A percentile compares a stretch with the other conserved stretches of the same genome.
Evolutionary conservation across 306 rosid genomes (phyloP).

Genomic region (Quercus berberidifolia): DNA sequence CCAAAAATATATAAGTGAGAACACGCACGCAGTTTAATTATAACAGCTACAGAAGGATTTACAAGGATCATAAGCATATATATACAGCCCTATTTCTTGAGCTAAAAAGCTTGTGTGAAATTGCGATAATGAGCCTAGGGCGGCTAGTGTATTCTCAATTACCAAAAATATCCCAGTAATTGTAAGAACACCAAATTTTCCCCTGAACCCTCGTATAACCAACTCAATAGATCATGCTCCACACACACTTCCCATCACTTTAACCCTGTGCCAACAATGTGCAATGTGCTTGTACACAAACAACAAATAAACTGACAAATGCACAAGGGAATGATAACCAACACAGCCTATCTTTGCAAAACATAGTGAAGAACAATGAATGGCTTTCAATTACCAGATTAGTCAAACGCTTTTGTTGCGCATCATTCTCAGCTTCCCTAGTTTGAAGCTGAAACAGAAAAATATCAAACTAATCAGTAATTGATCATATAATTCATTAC

Average conservation of each 20-base stretch:
- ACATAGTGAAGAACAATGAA: slow-evolving; percentile 10
- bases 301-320: background rate
- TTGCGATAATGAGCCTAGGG: too few relatives aligned
- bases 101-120: too few relatives aligned
- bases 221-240: too few relatives aligned
- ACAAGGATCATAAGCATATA: too few relatives aligned
- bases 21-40: background rate
- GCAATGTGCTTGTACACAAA: background rate
- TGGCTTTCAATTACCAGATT: slow-evolving; percentile 53
- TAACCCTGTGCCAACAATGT: background rate
- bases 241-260: background rate
- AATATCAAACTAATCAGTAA: slow-evolving; percentile 22
- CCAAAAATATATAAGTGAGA: background rate
- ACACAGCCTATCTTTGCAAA: background rate
- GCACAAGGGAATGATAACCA: background rate
- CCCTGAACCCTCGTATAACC: too few relatives aligned
- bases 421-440: slow-evolving; percentile 50
- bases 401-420: slow-evolving; percentile 57
- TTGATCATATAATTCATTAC: background rate
- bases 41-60: too few relatives aligned
- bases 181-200: too few relatives aligned
- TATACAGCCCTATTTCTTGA: too few relatives aligned
- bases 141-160: too few relatives aligned
- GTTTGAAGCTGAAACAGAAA: slow-evolving; percentile 63
- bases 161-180: too few relatives aligned